These are phyloP conservation scores for Leccinum olivaceopallidum DNA, from an alignment of 768 basidiomycete species.

Conservation along the genomic window DNA sequence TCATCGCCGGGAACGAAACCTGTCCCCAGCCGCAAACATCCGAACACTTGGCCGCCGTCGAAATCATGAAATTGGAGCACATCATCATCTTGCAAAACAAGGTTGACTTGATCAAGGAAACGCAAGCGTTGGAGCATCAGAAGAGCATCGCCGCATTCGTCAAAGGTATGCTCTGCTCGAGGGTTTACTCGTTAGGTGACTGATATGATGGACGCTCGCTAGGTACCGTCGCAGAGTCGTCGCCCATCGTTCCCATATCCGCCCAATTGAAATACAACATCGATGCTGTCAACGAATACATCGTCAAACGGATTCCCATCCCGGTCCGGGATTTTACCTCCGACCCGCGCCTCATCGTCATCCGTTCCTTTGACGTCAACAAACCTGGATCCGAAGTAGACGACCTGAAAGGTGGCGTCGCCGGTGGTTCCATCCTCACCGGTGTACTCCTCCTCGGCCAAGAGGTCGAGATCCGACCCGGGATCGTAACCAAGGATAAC, in stretches of 20 bases:
- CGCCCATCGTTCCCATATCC: slow-evolving; percentile 98
- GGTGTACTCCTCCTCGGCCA: slow-evolving; percentile 89
- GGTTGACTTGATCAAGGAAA: slow-evolving; percentile 96
- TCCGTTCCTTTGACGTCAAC: slow-evolving; percentile 99
- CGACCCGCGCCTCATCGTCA: slow-evolving; percentile 93
- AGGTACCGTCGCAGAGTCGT: slow-evolving; percentile 97
- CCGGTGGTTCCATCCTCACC: slow-evolving; percentile 93
- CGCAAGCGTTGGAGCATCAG: slow-evolving; percentile 92
- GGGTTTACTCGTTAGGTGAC: not conserved
- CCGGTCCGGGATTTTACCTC: slow-evolving; percentile 92
- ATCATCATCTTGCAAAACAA: slow-evolving; percentile 99
- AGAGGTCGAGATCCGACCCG: slow-evolving; percentile 96
- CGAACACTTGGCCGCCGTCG: slow-evolving; percentile 97
- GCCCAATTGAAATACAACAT: slow-evolving; percentile 99
- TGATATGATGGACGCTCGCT: not conserved
- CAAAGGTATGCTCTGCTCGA: slow-evolving; percentile 58
- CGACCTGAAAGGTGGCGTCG: slow-evolving; percentile 97
- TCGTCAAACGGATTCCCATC: slow-evolving; percentile 94
- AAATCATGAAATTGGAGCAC: slow-evolving; percentile 98
- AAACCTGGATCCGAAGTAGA: slow-evolving; percentile 97
- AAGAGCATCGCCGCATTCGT: slow-evolving; percentile 96
- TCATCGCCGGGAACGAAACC: slow-evolving; percentile 97
- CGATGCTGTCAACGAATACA: slow-evolving; percentile 98
- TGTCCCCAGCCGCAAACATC: slow-evolving; percentile 99
- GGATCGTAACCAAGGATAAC: slow-evolving; percentile 93